Percentiles rank a stretch among this genome's conserved stretches.
Conservation (phyloP, 176 grass and related monocot species). For the Oryza meyeriana region DNA sequence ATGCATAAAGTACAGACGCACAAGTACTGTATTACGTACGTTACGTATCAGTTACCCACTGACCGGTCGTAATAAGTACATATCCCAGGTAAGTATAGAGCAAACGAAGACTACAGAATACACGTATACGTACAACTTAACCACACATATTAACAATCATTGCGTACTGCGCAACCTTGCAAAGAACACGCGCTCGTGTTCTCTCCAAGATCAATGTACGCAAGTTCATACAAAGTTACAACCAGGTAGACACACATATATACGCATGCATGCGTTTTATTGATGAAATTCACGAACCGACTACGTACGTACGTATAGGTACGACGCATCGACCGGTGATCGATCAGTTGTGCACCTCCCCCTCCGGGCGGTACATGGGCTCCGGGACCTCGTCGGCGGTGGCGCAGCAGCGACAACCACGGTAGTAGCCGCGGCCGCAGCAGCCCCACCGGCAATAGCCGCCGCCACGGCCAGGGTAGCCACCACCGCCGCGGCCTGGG, state of each 20-base stretch:
- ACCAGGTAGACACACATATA: not conserved
- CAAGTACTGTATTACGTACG: no score
- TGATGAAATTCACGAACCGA: not conserved
- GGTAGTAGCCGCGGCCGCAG: constrained; percentile 32
- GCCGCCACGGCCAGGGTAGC: constrained; percentile 29
- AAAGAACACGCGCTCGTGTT: not conserved
- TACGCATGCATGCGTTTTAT: not conserved
- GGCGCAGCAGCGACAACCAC: constrained; percentile 56
- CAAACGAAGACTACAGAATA: no score
- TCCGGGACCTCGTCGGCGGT: constrained; percentile 47
- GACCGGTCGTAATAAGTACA: no score
- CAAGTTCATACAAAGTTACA: not conserved
- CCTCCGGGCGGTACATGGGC: constrained; percentile 58
- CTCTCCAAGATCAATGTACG: not conserved
- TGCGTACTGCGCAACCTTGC: not conserved
- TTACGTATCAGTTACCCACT: no score
- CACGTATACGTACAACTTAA: no score
- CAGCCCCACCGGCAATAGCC: constrained; percentile 37
- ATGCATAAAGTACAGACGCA: no score
- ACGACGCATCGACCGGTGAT: not conserved
- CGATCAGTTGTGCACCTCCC: constrained; percentile 26
- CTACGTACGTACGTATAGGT: no score
- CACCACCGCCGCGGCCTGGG: not conserved
- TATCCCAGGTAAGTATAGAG: no score
- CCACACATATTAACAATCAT: no score